These are phyloP conservation scores for Tricladium varicosporioides DNA, from an alignment of 2,329 filamentous ascomycete genomes.

Conservation along the genomic window DNA sequence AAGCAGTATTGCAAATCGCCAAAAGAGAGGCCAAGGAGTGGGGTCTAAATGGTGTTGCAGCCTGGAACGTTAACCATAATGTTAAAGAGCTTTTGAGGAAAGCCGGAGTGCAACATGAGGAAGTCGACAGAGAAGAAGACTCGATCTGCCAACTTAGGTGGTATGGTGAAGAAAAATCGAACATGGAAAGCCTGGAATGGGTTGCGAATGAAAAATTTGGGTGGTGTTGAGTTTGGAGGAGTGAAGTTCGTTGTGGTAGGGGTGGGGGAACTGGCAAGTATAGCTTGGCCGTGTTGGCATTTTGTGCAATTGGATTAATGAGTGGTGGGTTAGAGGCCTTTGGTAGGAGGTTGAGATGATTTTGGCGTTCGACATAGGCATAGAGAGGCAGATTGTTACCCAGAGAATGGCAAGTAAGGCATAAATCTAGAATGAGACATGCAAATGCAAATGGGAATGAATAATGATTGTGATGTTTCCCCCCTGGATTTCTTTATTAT, in stretches of 20 bases:
- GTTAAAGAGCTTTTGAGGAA: conserved; percentile 46
- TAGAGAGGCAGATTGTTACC: no score
- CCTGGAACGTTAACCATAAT: conserved; percentile 76
- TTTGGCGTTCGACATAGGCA: no score
- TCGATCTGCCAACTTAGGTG: conserved; percentile 72
- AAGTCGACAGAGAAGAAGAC: conserved; percentile 57
- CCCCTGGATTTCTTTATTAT: no score
- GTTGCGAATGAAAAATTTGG: conserved; percentile 74
- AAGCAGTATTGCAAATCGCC: conserved; percentile 64
- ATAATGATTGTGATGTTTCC: no score
- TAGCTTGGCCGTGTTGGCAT: no score
- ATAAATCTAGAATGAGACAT: no score
- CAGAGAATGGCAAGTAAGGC: no score
- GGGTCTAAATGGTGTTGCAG: conserved; percentile 66
- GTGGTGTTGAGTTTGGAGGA: conserved; percentile 58
- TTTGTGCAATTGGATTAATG: no score
- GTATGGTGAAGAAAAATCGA: conserved; percentile 55
- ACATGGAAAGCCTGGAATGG: conserved; percentile 61
- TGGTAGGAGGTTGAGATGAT: no score
- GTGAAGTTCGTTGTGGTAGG: neutral
- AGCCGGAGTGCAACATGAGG: conserved; percentile 46
- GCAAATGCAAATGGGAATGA: no score
- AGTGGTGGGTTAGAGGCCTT: no score
- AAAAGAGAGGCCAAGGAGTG: conserved; percentile 69
- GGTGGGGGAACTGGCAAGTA: neutral